Evolutionary conservation across 2,329 filamentous ascomycete genomes (phyloP).

Genomic region (Ophiostoma ulmi): DNA sequence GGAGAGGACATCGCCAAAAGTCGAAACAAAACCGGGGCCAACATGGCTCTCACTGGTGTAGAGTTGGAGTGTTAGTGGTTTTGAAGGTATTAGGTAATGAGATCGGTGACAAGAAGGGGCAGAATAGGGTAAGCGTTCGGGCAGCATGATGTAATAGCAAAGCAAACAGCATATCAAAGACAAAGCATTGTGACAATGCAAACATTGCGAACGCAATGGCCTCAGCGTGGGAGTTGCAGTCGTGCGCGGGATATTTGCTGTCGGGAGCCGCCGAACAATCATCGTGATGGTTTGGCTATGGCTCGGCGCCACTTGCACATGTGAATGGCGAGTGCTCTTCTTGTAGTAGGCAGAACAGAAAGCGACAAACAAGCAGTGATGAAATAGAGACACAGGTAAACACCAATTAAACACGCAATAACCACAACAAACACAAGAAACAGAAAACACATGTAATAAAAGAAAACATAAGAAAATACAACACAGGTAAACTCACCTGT

Average conservation of each 20-base stretch:
- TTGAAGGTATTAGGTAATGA: not conserved
- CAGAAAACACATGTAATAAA: too few species aligned
- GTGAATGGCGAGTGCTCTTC: not conserved
- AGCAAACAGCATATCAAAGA: not conserved
- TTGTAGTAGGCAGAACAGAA: not conserved
- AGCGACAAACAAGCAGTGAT: not conserved
- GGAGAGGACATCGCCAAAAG: constrained; percentile 82
- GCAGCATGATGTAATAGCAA: not conserved
- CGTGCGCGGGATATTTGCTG: not conserved
- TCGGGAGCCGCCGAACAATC: not conserved
- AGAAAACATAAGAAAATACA: too few species aligned
- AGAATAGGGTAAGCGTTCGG: too few species aligned
- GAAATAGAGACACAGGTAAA: not conserved
- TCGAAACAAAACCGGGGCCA: constrained; percentile 78
- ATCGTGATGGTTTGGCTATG: not conserved
- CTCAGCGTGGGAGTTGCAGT: not conserved
- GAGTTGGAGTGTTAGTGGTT: not conserved
- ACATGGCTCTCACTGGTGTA: constrained; percentile 81
- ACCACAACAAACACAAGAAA: not conserved
- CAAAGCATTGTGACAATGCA: not conserved
- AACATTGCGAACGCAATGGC: not conserved
- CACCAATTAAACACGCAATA: not conserved
- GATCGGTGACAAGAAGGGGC: not conserved
- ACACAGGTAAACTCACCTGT: constrained; percentile 53
- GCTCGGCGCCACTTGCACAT: not conserved